Evolutionary conservation across 805 yeast species (phyloP), one percentile per base, ranked within the genome.

Genomic region (Saccharomycopsis malanga): DNA sequence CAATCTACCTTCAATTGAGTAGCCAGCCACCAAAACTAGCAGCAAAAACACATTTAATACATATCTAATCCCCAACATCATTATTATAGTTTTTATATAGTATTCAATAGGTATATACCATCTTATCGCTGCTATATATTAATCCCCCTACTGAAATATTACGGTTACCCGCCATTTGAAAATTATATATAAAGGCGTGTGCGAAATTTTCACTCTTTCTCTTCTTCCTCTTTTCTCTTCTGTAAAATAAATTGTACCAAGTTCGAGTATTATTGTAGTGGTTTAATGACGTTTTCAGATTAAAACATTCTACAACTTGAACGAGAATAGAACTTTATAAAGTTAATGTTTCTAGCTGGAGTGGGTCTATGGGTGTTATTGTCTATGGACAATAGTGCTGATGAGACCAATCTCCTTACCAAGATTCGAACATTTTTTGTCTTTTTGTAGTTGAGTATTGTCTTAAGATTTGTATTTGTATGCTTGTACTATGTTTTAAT

Each of bases 361-460:
- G 51, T 50, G 53, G 53, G 50, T 50, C 38, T 27, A 46, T 45
- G 37, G 38, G 25, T 27, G 41, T 46, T 32, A 46, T 39, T 29
- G 39, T 34, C 34, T 35, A 35, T 32, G 42, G 46, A 36, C 34
- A 30, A 14, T 41, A 27, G 24, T 5, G 18, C 38, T 39, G 39
- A 45, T 50, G 50, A 47, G 42, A 50, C 46, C 51, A 44, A 14
- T 42, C 44, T 50, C 53, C 53, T 50, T 50, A 50, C 53, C 53
- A 40, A 50, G 53, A 44, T 38, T 44, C 51, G 43, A 23, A 50
- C 53, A 50, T 39, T 17, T 34, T 18, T n/a, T 34, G 23, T 34
- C 17, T 18, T 18, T 25, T 39, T 25, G 17, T 14, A n/a, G 3
- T 20, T 27, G 25, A 15, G 17, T 25, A 27, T 4, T 39, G 1